Percentiles rank a stretch among this genome's conserved stretches.
Conservation (phyloP, 2,329 filamentous ascomycete genomes). For the Cladosporium phlei region DNA sequence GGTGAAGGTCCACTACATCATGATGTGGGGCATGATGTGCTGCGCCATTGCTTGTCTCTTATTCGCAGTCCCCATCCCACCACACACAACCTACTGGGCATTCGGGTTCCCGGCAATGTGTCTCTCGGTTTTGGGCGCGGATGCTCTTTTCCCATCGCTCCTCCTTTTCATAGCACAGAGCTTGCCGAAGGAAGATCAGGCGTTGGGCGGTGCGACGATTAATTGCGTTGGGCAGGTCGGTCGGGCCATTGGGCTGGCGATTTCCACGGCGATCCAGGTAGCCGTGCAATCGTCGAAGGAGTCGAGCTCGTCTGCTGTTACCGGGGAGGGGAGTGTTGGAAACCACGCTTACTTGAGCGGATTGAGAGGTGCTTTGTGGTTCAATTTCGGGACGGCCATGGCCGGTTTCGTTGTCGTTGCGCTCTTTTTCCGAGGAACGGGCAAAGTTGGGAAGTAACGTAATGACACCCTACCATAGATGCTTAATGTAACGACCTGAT, state of each 20-base stretch:
- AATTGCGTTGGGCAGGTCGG: constrained; percentile 64
- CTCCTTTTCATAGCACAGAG: constrained; percentile 62
- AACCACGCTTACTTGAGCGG: constrained; percentile 34
- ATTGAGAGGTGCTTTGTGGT: constrained; percentile 37
- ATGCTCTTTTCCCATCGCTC: constrained; percentile 62
- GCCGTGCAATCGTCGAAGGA: constrained; percentile 42
- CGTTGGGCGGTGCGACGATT: constrained; percentile 63
- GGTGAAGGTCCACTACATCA: constrained; percentile 55
- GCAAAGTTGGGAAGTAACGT: constrained; percentile 26
- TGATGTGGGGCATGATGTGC: constrained; percentile 54
- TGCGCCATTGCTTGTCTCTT: constrained; percentile 55
- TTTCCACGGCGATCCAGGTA: constrained; percentile 62
- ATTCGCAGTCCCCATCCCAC: constrained; percentile 60
- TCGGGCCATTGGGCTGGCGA: constrained; percentile 59
- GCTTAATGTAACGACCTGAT: neutral
- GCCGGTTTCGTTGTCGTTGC: constrained; percentile 31
- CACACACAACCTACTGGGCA: constrained; percentile 60
- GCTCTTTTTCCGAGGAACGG: constrained; percentile 30
- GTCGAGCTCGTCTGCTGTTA: constrained; percentile 30
- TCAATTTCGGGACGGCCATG: constrained; percentile 36
- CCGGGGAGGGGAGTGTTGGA: constrained; percentile 21
- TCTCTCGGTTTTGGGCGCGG: constrained; percentile 60
- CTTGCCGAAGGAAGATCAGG: constrained; percentile 60
- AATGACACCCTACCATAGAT: neutral
- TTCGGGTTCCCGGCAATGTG: constrained; percentile 64